phyloP scores from a whole-genome alignment of 306 rosid genomes.

The Cicer yamashitae region DNA sequence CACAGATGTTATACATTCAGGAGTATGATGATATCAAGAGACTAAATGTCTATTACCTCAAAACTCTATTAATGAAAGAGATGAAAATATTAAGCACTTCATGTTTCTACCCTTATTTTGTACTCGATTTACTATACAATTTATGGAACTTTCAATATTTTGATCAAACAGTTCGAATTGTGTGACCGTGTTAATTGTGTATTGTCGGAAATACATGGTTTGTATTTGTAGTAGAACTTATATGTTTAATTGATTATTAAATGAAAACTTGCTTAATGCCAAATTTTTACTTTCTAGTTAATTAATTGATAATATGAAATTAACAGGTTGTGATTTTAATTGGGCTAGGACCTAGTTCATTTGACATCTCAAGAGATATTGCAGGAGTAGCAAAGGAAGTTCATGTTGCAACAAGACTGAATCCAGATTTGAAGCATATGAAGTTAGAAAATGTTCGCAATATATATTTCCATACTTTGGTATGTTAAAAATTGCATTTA shows the following conservation, averaged over 20 bases:
- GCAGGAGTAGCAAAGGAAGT: conserved; percentile 49
- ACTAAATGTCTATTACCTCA: no score
- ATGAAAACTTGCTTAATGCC: neutral
- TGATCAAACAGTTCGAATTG: no score
- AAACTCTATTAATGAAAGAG: no score
- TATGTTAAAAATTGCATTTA: neutral
- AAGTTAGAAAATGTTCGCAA: conserved; percentile 29
- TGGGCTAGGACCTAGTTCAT: conserved; percentile 49
- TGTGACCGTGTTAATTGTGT: no score
- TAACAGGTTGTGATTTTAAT: conserved; percentile 46
- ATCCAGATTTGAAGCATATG: neutral
- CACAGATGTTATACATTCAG: no score
- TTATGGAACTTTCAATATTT: no score
- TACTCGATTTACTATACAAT: no score
- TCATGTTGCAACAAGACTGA: conserved; percentile 35
- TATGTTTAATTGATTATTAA: neutral
- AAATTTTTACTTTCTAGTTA: neutral
- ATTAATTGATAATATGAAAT: neutral
- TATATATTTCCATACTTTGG: conserved; percentile 42
- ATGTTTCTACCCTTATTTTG: no score
- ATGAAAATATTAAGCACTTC: no score
- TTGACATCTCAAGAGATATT: conserved; percentile 50
- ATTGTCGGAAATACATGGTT: no score
- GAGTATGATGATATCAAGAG: no score
- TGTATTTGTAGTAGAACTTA: no score